A percentile compares a stretch with the other conserved stretches of the same genome.
Conservation (phyloP, 2,329 filamentous ascomycete species). For the Xylariaceae sp. region DNA sequence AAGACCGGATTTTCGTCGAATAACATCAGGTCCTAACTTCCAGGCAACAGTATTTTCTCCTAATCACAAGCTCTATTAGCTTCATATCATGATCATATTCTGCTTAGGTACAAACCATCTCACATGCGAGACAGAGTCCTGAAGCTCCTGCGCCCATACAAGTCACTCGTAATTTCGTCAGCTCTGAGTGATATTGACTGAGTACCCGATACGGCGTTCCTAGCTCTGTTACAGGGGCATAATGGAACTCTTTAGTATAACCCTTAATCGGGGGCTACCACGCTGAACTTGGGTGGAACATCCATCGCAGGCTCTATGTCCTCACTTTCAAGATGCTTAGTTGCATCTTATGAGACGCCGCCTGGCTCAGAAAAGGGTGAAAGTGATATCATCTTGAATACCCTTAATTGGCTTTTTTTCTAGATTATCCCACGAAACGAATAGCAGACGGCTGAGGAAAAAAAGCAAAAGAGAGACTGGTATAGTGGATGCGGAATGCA, state of each 20-base stretch:
- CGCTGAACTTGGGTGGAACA: not conserved
- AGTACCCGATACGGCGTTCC: slow-evolving; percentile 36
- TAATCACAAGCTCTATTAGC: not conserved
- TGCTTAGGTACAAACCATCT: slow-evolving; percentile 26
- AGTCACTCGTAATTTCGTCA: slow-evolving; percentile 41
- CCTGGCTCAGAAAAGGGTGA: not conserved
- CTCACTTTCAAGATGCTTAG: not conserved
- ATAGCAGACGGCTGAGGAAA: too few relatives aligned
- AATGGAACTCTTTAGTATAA: not conserved
- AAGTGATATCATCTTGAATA: not conserved
- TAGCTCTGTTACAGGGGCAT: not conserved
- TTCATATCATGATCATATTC: not conserved
- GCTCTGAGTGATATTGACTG: slow-evolving; percentile 45
- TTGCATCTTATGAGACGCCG: not conserved
- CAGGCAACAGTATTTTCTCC: slow-evolving; percentile 36
- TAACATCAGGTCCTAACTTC: slow-evolving; percentile 40
- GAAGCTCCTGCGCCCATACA: slow-evolving; percentile 41
- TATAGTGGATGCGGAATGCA: too few relatives aligned
- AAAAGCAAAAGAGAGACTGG: too few relatives aligned
- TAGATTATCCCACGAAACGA: not conserved
- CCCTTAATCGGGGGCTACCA: not conserved
- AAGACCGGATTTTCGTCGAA: slow-evolving; percentile 43
- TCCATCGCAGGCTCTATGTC: not conserved
- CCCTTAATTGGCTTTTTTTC: not conserved
- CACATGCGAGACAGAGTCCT: slow-evolving; percentile 39